Evolutionary conservation across 257 asterid genomes (phyloP).

Genomic region (Coffea canephora): DNA sequence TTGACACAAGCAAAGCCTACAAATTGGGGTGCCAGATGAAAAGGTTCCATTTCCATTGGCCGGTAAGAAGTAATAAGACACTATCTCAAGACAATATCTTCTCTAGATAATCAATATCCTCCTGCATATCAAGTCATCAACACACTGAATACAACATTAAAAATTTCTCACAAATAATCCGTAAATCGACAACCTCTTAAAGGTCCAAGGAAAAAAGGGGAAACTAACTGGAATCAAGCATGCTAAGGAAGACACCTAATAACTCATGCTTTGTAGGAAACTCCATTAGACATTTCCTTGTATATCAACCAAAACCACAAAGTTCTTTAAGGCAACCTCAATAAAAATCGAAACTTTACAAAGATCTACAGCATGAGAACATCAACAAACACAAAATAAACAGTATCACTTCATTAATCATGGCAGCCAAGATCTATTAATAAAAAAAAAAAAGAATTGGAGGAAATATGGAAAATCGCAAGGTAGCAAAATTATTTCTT

Average conservation of each 20-base stretch:
- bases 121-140: constrained; percentile 1
- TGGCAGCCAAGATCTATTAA: constrained; percentile 7
- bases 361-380: constrained; percentile 13
- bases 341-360: constrained; percentile 20
- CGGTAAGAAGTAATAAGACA: background rate
- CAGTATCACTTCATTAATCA: background rate
- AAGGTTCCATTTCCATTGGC: background rate
- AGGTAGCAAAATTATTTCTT: constrained; percentile 4
- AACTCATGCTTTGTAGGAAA: background rate
- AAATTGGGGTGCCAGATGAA: background rate
- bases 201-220: background rate
- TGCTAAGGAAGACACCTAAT: too few species aligned
- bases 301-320: background rate
- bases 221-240: background rate
- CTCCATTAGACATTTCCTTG: background rate
- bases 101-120: background rate
- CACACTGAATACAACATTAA: background rate
- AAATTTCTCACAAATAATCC: background rate
- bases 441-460: background rate
- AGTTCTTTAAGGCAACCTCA: constrained; percentile 4
- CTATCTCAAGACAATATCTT: background rate
- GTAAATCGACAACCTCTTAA: background rate
- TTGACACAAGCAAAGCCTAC: background rate
- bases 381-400: background rate
- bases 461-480: background rate